Evolutionary conservation across 169 alveolate species (phyloP).

Genomic region (Cryptosporidium ryanae): DNA sequence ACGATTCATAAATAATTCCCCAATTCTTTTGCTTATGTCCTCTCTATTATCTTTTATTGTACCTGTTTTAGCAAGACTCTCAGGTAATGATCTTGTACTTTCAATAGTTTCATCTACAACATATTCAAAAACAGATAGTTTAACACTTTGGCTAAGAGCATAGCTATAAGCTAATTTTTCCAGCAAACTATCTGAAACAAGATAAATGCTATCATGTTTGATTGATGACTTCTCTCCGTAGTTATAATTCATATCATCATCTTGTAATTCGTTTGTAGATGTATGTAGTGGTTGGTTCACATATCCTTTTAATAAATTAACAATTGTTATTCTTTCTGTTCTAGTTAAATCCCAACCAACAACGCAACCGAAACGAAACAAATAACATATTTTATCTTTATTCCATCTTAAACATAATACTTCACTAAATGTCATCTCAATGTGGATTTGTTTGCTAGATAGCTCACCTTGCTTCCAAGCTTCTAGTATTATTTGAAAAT

Average conservation of each 20-base stretch:
- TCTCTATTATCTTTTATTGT: conserved; percentile 83
- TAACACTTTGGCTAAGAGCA: conserved; percentile 87
- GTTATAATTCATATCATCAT: conserved; percentile 79
- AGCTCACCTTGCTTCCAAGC: conserved; percentile 72
- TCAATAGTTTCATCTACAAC: conserved; percentile 87
- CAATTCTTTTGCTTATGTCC: conserved; percentile 85
- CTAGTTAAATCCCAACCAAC: conserved; percentile 74
- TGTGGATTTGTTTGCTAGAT: conserved; percentile 36
- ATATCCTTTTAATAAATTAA: conserved; percentile 46
- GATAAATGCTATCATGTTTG: conserved; percentile 83
- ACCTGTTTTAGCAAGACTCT: conserved; percentile 85
- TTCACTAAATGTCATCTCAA: conserved; percentile 67
- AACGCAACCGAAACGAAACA: conserved; percentile 60
- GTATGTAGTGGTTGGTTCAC: conserved; percentile 67
- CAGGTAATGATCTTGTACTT: conserved; percentile 85
- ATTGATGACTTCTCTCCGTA: conserved; percentile 79
- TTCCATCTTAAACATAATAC: conserved; percentile 64
- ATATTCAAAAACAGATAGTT: conserved; percentile 84
- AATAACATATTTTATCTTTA: conserved; percentile 41
- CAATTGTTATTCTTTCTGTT: conserved; percentile 69
- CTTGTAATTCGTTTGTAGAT: conserved; percentile 55
- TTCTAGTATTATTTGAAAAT: conserved; percentile 35
- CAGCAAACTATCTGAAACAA: conserved; percentile 79
- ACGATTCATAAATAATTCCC: conserved; percentile 86
- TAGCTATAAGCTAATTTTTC: conserved; percentile 84